Evolutionary conservation across 2,329 filamentous ascomycete species (phyloP).

Genomic region (Fusarium subtropicale): DNA sequence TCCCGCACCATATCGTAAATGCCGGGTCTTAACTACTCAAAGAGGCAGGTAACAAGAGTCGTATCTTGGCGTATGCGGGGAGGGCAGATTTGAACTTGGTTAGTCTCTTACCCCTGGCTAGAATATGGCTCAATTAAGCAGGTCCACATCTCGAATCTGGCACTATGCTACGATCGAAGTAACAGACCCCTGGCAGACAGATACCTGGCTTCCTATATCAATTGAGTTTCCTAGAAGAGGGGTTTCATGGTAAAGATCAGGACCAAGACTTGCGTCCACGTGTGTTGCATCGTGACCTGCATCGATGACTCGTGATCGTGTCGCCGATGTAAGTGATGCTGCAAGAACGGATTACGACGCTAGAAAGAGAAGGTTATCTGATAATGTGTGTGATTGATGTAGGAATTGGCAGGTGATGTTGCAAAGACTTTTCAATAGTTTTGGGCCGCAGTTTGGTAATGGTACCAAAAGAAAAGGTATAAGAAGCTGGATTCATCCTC

Average conservation of each 20-base stretch:
- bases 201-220: background rate
- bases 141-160: background rate
- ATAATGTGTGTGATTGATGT: background rate
- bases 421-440: fast-evolving
- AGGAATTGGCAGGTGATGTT: background rate
- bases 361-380: background rate
- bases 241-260: background rate
- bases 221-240: too few relatives aligned
- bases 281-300: background rate
- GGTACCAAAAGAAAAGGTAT: background rate
- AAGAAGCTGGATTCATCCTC: background rate
- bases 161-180: background rate
- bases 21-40: background rate
- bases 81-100: background rate
- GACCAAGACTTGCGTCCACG: background rate
- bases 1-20: background rate
- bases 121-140: background rate
- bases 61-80: background rate
- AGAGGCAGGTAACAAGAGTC: background rate
- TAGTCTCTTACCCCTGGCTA: background rate
- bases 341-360: background rate
- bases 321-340: background rate
- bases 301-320: background rate
- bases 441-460: fast-evolving
- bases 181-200: background rate